Evolutionary conservation across 2,329 filamentous ascomycete genomes (phyloP).

Genomic region (Penicillium sp.): DNA sequence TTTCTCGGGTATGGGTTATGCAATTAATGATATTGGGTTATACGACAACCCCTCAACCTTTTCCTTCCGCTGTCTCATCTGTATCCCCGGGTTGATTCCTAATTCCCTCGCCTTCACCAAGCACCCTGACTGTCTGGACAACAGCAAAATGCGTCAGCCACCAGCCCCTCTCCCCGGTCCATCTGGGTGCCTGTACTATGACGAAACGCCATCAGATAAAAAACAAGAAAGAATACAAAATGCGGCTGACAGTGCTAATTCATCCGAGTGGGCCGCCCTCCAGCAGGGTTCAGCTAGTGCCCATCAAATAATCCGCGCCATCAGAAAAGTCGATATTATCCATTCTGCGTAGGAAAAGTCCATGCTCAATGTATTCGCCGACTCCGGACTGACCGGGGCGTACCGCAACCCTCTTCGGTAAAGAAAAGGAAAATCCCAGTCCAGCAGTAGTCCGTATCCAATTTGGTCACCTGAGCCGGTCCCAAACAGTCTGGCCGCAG

Average conservation of each 20-base stretch:
- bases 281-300: slow-evolving; percentile 5
- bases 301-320: neutral
- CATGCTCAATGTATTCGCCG: neutral
- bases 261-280: neutral
- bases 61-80: neutral
- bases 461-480: slow-evolving; percentile 28
- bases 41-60: neutral
- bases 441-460: neutral
- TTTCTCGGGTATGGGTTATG: neutral
- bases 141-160: neutral
- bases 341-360: neutral
- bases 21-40: slow-evolving; percentile 1
- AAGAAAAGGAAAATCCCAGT: neutral
- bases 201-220: neutral
- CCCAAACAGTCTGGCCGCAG: slow-evolving; percentile 27
- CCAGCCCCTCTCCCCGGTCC: neutral
- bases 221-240: slow-evolving; percentile 13
- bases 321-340: neutral
- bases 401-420: neutral
- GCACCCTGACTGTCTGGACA: neutral
- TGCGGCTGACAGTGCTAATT: slow-evolving; percentile 1
- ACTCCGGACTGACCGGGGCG: neutral
- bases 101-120: neutral
- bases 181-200: neutral
- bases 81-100: neutral